A percentile compares a stretch with the other conserved stretches of the same genome.
Evolutionary conservation across 495 filamentous ascomycete genomes (phyloP).

Genomic region (Hypoxylon subgilvum): DNA sequence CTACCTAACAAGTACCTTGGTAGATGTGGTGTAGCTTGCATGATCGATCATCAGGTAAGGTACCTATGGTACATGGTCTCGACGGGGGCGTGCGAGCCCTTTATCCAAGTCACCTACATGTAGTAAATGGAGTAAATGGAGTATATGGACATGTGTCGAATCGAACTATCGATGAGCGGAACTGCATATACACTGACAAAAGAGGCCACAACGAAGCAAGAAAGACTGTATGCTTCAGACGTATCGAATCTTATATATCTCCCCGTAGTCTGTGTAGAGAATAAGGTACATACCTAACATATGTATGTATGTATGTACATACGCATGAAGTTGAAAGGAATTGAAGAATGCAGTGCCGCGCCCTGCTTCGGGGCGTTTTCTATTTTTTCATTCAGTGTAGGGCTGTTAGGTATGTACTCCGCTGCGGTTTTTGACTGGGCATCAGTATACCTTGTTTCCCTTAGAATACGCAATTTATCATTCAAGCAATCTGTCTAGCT

Average conservation of each 20-base stretch:
- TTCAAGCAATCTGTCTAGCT: neutral
- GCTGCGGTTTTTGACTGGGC: constrained; percentile 29
- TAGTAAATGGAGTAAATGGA: neutral
- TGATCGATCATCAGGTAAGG: too few relatives aligned
- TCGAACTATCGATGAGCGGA: too few relatives aligned
- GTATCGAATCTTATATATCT: too few relatives aligned
- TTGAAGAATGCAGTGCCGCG: too few relatives aligned
- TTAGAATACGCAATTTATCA: constrained; percentile 1
- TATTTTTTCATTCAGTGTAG: constrained; percentile 22
- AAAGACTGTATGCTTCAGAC: too few relatives aligned
- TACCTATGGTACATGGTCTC: neutral
- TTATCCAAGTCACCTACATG: too few relatives aligned
- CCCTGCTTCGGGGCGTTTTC: constrained; percentile 27
- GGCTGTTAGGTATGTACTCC: constrained; percentile 30
- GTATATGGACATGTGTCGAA: too few relatives aligned
- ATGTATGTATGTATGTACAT: neutral
- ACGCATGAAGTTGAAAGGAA: constrained; percentile 13
- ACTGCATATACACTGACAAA: too few relatives aligned
- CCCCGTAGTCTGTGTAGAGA: too few relatives aligned
- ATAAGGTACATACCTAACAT: neutral
- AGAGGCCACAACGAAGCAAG: too few relatives aligned
- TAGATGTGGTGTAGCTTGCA: too few relatives aligned
- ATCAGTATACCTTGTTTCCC: constrained; percentile 12
- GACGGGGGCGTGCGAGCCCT: too few relatives aligned
- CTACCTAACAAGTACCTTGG: constrained; percentile 1